Evolutionary conservation across 2,329 filamentous ascomycete genomes (phyloP).

Genomic region (Aspergillus proliferans): DNA sequence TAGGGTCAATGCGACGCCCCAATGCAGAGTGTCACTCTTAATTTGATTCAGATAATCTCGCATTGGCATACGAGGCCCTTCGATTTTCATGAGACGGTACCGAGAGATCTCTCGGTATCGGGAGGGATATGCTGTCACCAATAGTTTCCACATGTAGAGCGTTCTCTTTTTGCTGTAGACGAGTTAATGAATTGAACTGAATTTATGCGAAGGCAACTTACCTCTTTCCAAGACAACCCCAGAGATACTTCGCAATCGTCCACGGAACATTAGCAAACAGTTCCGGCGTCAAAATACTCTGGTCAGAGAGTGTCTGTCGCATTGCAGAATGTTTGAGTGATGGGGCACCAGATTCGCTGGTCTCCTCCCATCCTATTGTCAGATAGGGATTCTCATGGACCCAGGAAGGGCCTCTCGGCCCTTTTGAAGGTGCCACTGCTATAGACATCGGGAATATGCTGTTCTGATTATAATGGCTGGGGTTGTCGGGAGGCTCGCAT

Average conservation of each 20-base stretch:
- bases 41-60: constrained; percentile 31
- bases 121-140: constrained; percentile 30
- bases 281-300: constrained; percentile 27
- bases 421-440: neutral
- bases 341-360: constrained; percentile 20
- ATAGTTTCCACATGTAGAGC: constrained; percentile 40
- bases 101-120: constrained; percentile 25
- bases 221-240: constrained; percentile 32
- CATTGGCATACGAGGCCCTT: constrained; percentile 23
- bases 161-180: constrained; percentile 31
- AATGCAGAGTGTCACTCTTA: constrained; percentile 23
- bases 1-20: constrained; percentile 32
- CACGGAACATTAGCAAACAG: constrained; percentile 36
- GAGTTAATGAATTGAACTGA: too few relatives aligned
- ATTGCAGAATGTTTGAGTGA: constrained; percentile 32
- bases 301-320: constrained; percentile 27
- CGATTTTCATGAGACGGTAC: constrained; percentile 27
- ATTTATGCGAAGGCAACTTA: constrained; percentile 13
- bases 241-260: constrained; percentile 34
- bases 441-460: neutral
- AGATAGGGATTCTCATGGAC: constrained; percentile 34
- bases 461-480: neutral
- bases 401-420: constrained; percentile 27
- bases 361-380: constrained; percentile 20
- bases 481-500: neutral